Evolutionary conservation across 805 yeast genomes (phyloP).

Genomic region (Tetrapisispora fleetii): DNA sequence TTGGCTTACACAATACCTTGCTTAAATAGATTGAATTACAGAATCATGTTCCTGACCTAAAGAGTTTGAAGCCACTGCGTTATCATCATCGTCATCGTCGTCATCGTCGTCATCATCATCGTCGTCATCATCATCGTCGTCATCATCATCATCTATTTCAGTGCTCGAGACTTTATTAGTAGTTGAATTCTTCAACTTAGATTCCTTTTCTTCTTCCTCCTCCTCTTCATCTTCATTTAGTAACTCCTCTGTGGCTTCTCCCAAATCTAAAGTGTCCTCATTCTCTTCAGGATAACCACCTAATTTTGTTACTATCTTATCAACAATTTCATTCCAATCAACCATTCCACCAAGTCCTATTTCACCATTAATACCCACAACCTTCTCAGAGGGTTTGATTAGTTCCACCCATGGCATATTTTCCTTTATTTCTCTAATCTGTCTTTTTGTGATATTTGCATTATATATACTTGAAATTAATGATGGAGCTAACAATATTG

Average conservation of each 20-base stretch:
- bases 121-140: slow-evolving; percentile 20
- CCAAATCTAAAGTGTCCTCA: slow-evolving; percentile 21
- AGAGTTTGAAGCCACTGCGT: slow-evolving; percentile 8
- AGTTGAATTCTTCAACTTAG: slow-evolving; percentile 18
- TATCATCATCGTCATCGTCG: slow-evolving; percentile 30
- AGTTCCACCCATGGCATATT: slow-evolving; percentile 94
- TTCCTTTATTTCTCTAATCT: slow-evolving; percentile 61
- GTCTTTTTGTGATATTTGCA: slow-evolving; percentile 78
- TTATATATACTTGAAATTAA: slow-evolving; percentile 89
- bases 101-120: slow-evolving; percentile 31
- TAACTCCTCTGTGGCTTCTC: slow-evolving; percentile 25
- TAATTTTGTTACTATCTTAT: slow-evolving; percentile 63
- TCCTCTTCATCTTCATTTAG: slow-evolving; percentile 34
- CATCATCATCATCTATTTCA: slow-evolving; percentile 38
- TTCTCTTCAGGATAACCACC: slow-evolving; percentile 46
- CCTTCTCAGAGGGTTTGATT: slow-evolving; percentile 86
- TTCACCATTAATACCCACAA: slow-evolving; percentile 85
- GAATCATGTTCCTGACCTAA: not conserved
- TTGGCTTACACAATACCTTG: too few relatives aligned
- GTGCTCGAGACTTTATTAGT: slow-evolving; percentile 33
- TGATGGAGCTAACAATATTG: slow-evolving; percentile 85
- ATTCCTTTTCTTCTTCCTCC: slow-evolving; percentile 43
- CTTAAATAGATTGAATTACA: not conserved
- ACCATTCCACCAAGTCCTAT: slow-evolving; percentile 99
- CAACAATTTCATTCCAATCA: slow-evolving; percentile 92